Base-by-base conservation (phyloP, 1,284 basidiomycete species). In the Irpex sp. region DNA sequence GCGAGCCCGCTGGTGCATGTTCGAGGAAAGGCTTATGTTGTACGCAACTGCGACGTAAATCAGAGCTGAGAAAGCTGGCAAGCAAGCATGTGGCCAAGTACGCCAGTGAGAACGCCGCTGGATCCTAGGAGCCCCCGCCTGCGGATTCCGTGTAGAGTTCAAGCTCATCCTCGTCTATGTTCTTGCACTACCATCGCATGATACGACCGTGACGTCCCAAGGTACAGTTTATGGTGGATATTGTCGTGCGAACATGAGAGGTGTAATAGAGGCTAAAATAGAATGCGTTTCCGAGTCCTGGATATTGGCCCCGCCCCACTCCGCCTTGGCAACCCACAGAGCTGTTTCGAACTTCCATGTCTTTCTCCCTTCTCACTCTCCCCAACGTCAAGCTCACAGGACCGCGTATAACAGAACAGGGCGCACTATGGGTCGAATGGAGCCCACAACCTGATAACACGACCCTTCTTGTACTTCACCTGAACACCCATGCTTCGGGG, bases 401-500 rank as follows among this genome's bases (percentile, higher is more conserved):
- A 0, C 68, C 74, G 0, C 75, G 67, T 13, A 65, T 62, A 40
- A 73, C 69, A 15, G 74, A 80, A 59, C 73, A 73, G 4, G 85
- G 85, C 31, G 67, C 68, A 7, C 80, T 89, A 59, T 75, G 75
- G 36, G 76, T 88, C 60, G 80, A 87, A 73, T 87, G 83, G 69
- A 79, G 88, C 49, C 49, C 54, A 58, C 64, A 68, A 62, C 60
- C 63, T 26, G 68, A 68, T 26, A 66, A 65, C 62, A 82, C 86
- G 63, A 81, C 88, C 51, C 87, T 85, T 69, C 83, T 91, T 62
- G 81, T 88, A 21, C 72, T 88, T 47, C 81, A 84, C 7, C 79
- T 93, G 59, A 83, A 86, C 68, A 67, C 82, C 0, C 77, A 83
- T 13, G 90, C 92, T 64, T 76, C 78, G 7, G 81, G 84, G 2